Percentiles rank a stretch among this genome's conserved stretches.
phyloP scores from a whole-genome alignment of 2,329 filamentous ascomycete species.

The Hypoxylon sp. region DNA sequence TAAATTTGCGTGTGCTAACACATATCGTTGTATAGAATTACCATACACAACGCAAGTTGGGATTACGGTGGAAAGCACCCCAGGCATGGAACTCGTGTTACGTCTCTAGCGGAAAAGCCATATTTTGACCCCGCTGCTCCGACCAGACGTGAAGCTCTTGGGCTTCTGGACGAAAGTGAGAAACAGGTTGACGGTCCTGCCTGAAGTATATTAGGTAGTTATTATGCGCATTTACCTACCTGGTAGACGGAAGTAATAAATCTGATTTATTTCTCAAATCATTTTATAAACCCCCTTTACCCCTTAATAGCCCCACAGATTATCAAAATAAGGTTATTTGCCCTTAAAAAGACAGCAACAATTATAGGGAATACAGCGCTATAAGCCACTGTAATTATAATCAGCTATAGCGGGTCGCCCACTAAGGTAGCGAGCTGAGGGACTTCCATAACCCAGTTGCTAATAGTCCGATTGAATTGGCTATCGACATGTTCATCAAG shows the following conservation, averaged over 20 bases:
- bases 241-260: neutral
- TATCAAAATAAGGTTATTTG: no score
- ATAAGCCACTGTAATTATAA: no score
- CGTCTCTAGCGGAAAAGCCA: conserved; percentile 78
- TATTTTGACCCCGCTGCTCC: conserved; percentile 76
- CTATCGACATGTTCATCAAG: no score
- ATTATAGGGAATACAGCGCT: no score
- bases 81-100: conserved; percentile 80
- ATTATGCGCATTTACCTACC: neutral
- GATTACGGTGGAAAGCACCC: conserved; percentile 78
- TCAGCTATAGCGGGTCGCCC: no score
- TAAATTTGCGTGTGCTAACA: conserved; percentile 4
- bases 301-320: no score
- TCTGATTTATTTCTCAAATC: neutral
- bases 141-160: conserved; percentile 76
- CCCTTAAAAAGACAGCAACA: no score
- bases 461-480: no score
- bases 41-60: conserved; percentile 82
- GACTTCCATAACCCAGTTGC: no score
- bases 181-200: conserved; percentile 50
- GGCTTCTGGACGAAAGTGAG: conserved; percentile 72
- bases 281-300: no score
- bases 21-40: conserved; percentile 64
- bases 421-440: no score
- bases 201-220: conserved; percentile 11